Evolutionary conservation across 192 early-diverging fungal species (phyloP).

Genomic region (Pecoramyces ruminantium): DNA sequence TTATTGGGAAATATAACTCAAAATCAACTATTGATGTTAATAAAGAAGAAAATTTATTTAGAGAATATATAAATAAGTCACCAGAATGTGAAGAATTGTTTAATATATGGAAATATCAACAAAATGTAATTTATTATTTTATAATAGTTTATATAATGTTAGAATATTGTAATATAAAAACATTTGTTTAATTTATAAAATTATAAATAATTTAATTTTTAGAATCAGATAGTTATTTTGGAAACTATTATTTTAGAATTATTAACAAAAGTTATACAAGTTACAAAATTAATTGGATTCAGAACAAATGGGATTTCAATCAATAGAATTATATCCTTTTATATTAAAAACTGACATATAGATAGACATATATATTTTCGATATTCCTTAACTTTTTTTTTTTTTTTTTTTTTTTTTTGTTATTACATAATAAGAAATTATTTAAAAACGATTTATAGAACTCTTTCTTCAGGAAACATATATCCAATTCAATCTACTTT

Average conservation of each 20-base stretch:
- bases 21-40: background rate
- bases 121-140: background rate
- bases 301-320: conserved; percentile 14
- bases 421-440: conserved; percentile 40
- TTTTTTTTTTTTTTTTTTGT: conserved; percentile 2
- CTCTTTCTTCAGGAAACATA: conserved; percentile 35
- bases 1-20: background rate
- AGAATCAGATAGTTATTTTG: conserved; percentile 30
- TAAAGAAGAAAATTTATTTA: background rate
- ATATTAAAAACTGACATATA: too few species aligned
- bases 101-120: background rate
- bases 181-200: too few species aligned
- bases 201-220: background rate
- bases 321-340: conserved; percentile 1
- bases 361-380: too few species aligned
- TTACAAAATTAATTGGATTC: conserved; percentile 16
- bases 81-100: background rate
- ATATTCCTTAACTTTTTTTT: background rate
- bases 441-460: conserved; percentile 44
- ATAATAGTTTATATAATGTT: too few species aligned
- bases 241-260: conserved; percentile 36
- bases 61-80: background rate
- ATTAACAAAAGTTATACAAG: conserved; percentile 34
- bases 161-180: too few species aligned
- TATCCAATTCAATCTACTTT: conserved; percentile 42